Percentiles rank a stretch among this genome's conserved stretches.
Evolutionary conservation across 139 green algal species (phyloP).

Genomic region (Chlorokybus atmophyticus): DNA sequence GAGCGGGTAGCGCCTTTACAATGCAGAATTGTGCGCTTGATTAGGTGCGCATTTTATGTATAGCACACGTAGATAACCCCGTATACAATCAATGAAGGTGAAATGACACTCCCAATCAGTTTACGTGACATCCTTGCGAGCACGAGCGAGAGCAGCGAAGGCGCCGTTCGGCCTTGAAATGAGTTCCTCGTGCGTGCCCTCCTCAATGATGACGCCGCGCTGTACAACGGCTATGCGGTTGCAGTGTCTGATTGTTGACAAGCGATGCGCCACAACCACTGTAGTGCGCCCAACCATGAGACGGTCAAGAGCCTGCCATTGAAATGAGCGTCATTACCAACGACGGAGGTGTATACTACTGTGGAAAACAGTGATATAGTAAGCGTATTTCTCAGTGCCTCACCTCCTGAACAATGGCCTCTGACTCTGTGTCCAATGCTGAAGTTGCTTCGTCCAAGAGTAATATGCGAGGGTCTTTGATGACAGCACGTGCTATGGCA

Average conservation of each 20-base stretch:
- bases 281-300: conserved; percentile 74
- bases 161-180: conserved; percentile 19
- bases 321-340: too few species aligned
- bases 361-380: too few species aligned
- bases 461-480: conserved; percentile 50
- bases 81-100: too few species aligned
- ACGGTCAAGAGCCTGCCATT: conserved; percentile 41
- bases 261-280: conserved; percentile 86
- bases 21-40: too few species aligned
- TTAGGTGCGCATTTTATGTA: too few species aligned
- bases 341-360: too few species aligned
- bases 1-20: too few species aligned
- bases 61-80: too few species aligned
- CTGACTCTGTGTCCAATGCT: conserved; percentile 28
- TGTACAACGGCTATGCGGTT: conserved; percentile 82
- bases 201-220: conserved; percentile 58
- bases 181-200: conserved; percentile 60
- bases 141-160: conserved; percentile 10
- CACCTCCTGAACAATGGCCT: conserved; percentile 43
- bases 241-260: conserved; percentile 56
- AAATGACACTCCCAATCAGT: too few species aligned
- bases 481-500: conserved; percentile 60
- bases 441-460: conserved; percentile 54
- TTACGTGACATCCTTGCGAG: neutral
- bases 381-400: too few species aligned